These are phyloP conservation scores for Cicer pinnatifidum DNA, from an alignment of 306 rosid genomes.

Conservation along the genomic window DNA sequence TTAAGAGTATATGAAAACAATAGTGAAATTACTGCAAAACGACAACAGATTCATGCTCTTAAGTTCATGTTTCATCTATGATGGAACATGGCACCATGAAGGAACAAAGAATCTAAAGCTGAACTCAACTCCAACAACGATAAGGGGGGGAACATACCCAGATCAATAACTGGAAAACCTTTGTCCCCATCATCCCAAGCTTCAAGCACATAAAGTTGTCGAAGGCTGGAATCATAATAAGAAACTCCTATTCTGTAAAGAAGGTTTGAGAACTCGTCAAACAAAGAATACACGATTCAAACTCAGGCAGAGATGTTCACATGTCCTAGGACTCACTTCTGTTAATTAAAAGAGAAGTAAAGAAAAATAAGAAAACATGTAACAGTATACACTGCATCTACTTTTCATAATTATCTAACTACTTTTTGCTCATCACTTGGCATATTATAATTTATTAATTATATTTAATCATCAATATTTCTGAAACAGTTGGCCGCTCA, in stretches of 20 bases:
- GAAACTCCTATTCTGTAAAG: slow-evolving; percentile 84
- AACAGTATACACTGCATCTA: slow-evolving; percentile 23
- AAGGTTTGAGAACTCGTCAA: slow-evolving; percentile 38
- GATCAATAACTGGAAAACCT: slow-evolving; percentile 81
- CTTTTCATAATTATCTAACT: slow-evolving; percentile 24
- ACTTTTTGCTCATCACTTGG: background rate
- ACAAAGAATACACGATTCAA: background rate
- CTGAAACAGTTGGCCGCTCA: slow-evolving; percentile 28
- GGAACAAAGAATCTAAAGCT: slow-evolving; percentile 44
- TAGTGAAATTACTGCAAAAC: slow-evolving; percentile 13
- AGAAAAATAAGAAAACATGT: slow-evolving; percentile 28
- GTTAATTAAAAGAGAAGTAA: background rate
- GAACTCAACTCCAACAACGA: slow-evolving; percentile 31
- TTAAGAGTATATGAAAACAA: slow-evolving; percentile 5
- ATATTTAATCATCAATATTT: background rate
- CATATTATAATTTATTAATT: background rate
- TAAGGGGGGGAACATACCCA: slow-evolving; percentile 61
- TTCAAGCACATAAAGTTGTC: slow-evolving; percentile 88
- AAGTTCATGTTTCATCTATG: slow-evolving; percentile 33
- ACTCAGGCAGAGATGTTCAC: slow-evolving; percentile 19
- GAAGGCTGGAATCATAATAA: slow-evolving; percentile 84
- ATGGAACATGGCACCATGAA: slow-evolving; percentile 35
- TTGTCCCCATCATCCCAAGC: slow-evolving; percentile 91
- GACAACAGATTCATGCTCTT: slow-evolving; percentile 30
- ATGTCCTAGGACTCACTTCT: background rate